phyloP scores from a whole-genome alignment of 371 early-diverging fungal genomes.

The Syncephalis plumigaleata region DNA sequence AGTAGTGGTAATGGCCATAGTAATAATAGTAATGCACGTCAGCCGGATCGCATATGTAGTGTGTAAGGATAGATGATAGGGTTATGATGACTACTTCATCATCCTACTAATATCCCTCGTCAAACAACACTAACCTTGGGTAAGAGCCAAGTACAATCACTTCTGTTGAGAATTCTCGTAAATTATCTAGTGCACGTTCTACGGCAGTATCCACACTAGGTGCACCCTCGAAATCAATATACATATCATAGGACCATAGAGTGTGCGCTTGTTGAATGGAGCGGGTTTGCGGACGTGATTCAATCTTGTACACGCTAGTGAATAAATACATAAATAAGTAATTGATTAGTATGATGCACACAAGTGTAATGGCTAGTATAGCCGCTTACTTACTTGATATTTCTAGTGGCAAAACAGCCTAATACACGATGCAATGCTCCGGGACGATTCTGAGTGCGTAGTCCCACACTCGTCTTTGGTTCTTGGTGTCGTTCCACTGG shows the following conservation, averaged over 20 bases:
- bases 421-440: conserved; percentile 1
- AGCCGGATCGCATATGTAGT: too few relatives aligned
- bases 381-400: conserved; percentile 6
- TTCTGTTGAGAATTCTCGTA: conserved; percentile 1
- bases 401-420: conserved; percentile 1
- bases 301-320: conserved; percentile 1
- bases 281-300: conserved; percentile 2
- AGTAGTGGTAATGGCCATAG: too few relatives aligned
- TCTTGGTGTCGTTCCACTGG: not conserved
- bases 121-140: conserved; percentile 3
- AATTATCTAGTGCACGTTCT: not conserved
- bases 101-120: too few relatives aligned
- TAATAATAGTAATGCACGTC: too few relatives aligned
- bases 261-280: not conserved
- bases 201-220: not conserved
- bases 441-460: conserved; percentile 1
- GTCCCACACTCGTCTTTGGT: conserved; percentile 2
- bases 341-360: not conserved
- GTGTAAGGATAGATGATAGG: too few relatives aligned
- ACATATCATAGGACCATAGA: conserved; percentile 4
- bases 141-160: conserved; percentile 2
- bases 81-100: too few relatives aligned
- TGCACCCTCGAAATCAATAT: conserved; percentile 4
- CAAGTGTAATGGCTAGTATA: too few relatives aligned
- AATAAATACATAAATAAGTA: not conserved